Base-by-base conservation (phyloP, 2,329 filamentous ascomycete species). In the Cladosporium sp. region DNA sequence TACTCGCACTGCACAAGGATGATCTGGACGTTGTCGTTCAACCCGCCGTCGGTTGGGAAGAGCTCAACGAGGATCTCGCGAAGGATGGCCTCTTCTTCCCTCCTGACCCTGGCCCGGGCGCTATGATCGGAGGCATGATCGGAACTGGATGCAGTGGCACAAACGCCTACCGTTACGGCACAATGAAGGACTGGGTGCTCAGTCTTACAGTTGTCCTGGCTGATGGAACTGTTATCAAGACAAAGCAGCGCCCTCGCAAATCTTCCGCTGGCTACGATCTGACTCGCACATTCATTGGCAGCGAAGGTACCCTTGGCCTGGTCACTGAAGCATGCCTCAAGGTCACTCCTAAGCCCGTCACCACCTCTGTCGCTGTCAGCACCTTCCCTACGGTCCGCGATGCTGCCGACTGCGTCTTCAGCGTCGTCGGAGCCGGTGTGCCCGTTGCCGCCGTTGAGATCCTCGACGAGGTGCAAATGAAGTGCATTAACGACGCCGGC, bases 121-220 rank as follows among this genome's bases (percentile, higher is more conserved):
- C 93, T 67, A 92, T 92, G 89, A 97, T 97, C 72, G 93, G 93
- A 65, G 93, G 93, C 64, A 93, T 93, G 90, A 87, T 93, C 36
- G 90, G 89, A 25, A 93, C 90, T 0, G 89, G 89, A 62, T 91
- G 89, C 77, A 88, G 77, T 18, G 93, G 93, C 66, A 97, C 93
- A 16, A 97, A 97, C 76, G 89, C 93, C 18, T 96, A 96, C 80
- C 86, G 93, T 65, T 97, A 96, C 77, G 93, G 93, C 68, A 97
- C 93, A 2, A 97, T 97, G 92, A 89, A 91, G 68, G 93, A 97
- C 76, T 97, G 93, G 93, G 93, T 97, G 14, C 80, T 96, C 25
- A 90, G 87, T 63, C 79, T 97, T 70, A 97, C 93, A 0, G 91
- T 96, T 4, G 93, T 97, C 13, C 84, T 97, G 72, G 93, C 93